Evolutionary conservation across 2,329 filamentous ascomycete species (phyloP), one percentile per base, ranked within the genome.

Genomic region (Cladophialophora immunda): DNA sequence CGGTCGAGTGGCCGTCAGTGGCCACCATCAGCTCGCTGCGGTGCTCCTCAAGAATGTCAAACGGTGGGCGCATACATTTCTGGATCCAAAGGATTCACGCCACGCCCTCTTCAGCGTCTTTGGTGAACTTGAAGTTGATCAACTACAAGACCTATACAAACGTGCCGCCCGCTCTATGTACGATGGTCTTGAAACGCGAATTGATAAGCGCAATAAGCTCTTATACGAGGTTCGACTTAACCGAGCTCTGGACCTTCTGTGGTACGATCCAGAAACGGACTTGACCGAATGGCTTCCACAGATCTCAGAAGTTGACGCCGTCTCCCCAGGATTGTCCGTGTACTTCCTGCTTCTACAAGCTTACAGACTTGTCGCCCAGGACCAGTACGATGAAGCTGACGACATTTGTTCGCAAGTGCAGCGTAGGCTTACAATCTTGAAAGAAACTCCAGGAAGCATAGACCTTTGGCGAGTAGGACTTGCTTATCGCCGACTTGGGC

Each of bases 151-250:
- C 7, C 50, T 70, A 11, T 70, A 70, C 50, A 34, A 32, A 19
- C 66, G 52, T 19, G 68, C 68, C 4, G 68, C 68, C 7, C 62
- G 59, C 38, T 68, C 52, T 13, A 60, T 70, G 52, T 65, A 57
- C 53, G 59, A 68, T 27, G 68, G 68, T n/a, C 59, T 70, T 22
- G 62, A 62, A 30, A 60, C 66, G 15, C 66, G 68, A 29, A 34
- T 70, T 15, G 68, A 70, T 38, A 68, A 64, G 60, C 25, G 64
- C 30, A 64, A 68, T 47, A 63, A 56, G 19, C 59, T 70, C 27
- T 63, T 70, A 11, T 68, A 62, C 34, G 68, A 70, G 27, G 61
- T 70, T 13, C 68, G 68, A 3, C 68, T 70, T 9, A 70, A 70
- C 29, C 58, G 68, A 15, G 66, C 68, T 25, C 60, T 70, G 8